A percentile compares a stretch with the other conserved stretches of the same genome.
Evolutionary conservation across 1,139 yeast genomes (phyloP).

Genomic region (Geotrichum klebahnii): DNA sequence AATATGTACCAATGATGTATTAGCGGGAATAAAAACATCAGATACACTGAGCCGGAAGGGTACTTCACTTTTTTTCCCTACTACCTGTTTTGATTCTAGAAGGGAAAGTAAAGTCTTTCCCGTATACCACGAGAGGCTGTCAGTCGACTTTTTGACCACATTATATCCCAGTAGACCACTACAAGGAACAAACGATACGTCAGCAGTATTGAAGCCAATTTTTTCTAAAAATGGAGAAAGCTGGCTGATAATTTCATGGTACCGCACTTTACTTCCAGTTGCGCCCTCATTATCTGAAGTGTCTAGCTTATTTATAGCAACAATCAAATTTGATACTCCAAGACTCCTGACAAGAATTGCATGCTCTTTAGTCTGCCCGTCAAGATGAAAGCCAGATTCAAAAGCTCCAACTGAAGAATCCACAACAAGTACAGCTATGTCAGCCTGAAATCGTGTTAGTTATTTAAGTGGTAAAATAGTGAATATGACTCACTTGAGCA

Average conservation of each 20-base stretch:
- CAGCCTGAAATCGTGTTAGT: conserved; percentile 59
- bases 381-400: conserved; percentile 78
- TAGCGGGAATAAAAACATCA: conserved; percentile 39
- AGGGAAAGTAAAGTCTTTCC: conserved; percentile 63
- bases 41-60: conserved; percentile 44
- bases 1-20: conserved; percentile 43
- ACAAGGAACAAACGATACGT: conserved; percentile 70
- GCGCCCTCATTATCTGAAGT: conserved; percentile 54
- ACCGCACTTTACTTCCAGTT: conserved; percentile 49
- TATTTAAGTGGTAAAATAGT: too few relatives aligned
- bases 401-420: conserved; percentile 83
- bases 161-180: conserved; percentile 84
- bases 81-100: conserved; percentile 38
- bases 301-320: conserved; percentile 89
- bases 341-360: conserved; percentile 74
- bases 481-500: too few relatives aligned
- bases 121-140: conserved; percentile 51
- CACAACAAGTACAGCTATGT: conserved; percentile 65
- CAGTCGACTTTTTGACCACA: conserved; percentile 49
- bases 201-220: conserved; percentile 54
- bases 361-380: conserved; percentile 95
- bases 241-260: conserved; percentile 55
- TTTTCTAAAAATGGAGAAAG: conserved; percentile 54
- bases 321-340: conserved; percentile 71
- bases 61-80: conserved; percentile 30